Base-by-base conservation (phyloP, 2,329 filamentous ascomycete genomes). In the Dactylellina haptotyla region DNA sequence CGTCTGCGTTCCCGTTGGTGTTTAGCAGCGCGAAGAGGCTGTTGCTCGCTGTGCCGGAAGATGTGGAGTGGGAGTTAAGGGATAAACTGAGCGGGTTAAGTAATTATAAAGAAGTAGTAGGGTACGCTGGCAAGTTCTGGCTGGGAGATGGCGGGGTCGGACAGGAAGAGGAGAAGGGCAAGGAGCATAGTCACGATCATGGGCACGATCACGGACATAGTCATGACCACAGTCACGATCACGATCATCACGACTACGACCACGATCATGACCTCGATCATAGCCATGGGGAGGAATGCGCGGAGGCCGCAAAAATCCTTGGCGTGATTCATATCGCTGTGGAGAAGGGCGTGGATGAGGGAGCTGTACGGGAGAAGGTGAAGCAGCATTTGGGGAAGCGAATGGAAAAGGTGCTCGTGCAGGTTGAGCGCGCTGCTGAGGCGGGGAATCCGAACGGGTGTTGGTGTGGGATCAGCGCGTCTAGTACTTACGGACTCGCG, bases 121-220 rank as follows among this genome's bases (percentile, higher is more conserved):
- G 90, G 58, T 98, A 97, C 78, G 86, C 90, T 0, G 93, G 94
- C 5, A 90, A 93, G 78, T 97, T 98, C 79, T 99, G 95, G 95
- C 83, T 95, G 12, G 92, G 96, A 77, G 93, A 58, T 34, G 69
- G 71, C 25, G 75, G 67, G 9, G 23, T 34, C 0, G 48, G 41
- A n/a, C n/a, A 50, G 23, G 62, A 63, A 12, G 66, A 75, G 23
- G 72, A 46, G 30, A 75, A 67, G 45, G 70, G 57, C 20, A 61
- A 50, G 23, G 58, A 67, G 12, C 59, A 61, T n/a, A 16, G 9
- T 2, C 45, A 66, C 8, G 14, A 25, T 18, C 51, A 58, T 26
- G 37, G 30, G 8, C 16, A 56, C 25, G 32, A 53, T 20, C 53
- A 71, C 30, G 18, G 32, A 4, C 51, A 72, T 18, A 34, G 45